Conservation (phyloP, 2,329 filamentous ascomycete genomes). For the Periconia macrospinosa region DNA sequence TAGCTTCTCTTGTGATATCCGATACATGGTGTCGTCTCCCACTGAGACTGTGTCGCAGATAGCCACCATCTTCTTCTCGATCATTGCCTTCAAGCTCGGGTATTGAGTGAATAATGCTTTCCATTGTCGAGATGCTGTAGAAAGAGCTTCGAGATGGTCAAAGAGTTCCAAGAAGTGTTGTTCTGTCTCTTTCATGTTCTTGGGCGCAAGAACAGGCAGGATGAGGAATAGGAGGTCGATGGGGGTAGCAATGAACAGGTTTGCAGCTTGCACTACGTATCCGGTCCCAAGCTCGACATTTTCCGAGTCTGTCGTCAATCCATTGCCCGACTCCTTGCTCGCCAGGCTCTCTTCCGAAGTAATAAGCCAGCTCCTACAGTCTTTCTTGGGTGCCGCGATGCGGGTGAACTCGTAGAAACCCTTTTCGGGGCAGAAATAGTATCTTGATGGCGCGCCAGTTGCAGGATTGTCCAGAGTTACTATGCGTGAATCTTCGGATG, state of each 20-base stretch:
- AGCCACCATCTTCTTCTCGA: constrained; percentile 68
- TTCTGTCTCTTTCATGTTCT: constrained; percentile 54
- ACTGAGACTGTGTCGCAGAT: constrained; percentile 84
- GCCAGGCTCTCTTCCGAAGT: constrained; percentile 17
- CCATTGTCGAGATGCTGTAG: constrained; percentile 60
- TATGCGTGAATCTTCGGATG: constrained; percentile 57
- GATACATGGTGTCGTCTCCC: constrained; percentile 82
- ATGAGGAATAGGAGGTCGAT: constrained; percentile 85
- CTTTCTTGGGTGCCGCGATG: constrained; percentile 54
- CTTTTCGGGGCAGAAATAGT: constrained; percentile 60
- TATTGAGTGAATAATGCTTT: constrained; percentile 55
- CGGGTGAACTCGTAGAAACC: constrained; percentile 65
- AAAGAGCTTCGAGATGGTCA: constrained; percentile 70
- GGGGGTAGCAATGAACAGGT: constrained; percentile 81
- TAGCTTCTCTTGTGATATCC: constrained; percentile 74
- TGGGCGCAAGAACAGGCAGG: constrained; percentile 67
- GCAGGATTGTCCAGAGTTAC: constrained; percentile 59
- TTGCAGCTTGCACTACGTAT: constrained; percentile 66
- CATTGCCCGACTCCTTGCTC: constrained; percentile 5
- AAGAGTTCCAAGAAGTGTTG: constrained; percentile 69
- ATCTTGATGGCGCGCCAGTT: constrained; percentile 52
- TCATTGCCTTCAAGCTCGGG: constrained; percentile 41
- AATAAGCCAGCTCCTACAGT: constrained; percentile 60
- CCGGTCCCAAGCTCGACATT: constrained; percentile 38
- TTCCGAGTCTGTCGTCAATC: constrained; percentile 1